phyloP scores from a whole-genome alignment of 2,329 filamentous ascomycete genomes.

The Ascochyta fabae region DNA sequence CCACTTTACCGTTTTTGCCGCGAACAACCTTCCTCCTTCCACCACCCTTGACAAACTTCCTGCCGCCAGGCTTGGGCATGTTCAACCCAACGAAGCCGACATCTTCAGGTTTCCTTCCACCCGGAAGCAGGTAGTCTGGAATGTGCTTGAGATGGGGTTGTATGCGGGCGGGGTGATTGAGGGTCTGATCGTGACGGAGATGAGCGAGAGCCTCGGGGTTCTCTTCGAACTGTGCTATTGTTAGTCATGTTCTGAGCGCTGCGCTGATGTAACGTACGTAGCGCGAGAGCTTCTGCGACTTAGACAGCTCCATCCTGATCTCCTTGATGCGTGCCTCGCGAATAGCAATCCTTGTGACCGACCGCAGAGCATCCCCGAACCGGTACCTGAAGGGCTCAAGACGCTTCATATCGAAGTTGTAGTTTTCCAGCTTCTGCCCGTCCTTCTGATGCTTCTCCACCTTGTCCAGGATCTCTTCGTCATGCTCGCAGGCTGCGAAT shows the following conservation, averaged over 20 bases:
- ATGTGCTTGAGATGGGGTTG: constrained; percentile 86
- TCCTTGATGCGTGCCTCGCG: constrained; percentile 89
- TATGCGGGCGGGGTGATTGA: constrained; percentile 75
- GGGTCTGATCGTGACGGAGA: constrained; percentile 86
- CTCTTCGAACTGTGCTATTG: constrained; percentile 80
- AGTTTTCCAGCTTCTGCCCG: constrained; percentile 83
- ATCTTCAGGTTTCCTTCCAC: constrained; percentile 71
- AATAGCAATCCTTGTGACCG: constrained; percentile 87
- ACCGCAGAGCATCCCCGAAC: constrained; percentile 81
- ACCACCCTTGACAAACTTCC: constrained; percentile 53
- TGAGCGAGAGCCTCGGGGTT: constrained; percentile 89
- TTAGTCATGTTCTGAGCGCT: constrained; percentile 14
- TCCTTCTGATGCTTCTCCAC: constrained; percentile 83
- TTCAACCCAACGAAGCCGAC: constrained; percentile 77
- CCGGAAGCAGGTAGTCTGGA: constrained; percentile 88
- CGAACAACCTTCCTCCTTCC: constrained; percentile 59
- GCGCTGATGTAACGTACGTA: constrained; percentile 25
- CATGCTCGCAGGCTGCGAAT: constrained; percentile 75
- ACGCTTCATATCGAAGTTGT: constrained; percentile 92
- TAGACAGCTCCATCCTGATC: constrained; percentile 85
- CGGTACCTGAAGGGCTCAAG: constrained; percentile 94
- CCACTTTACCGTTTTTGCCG: constrained; percentile 69
- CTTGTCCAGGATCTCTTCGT: constrained; percentile 82
- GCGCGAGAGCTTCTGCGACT: constrained; percentile 79
- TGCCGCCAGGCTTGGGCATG: constrained; percentile 51